phyloP scores from a whole-genome alignment of 805 yeast species.

The Candida khao-thaluensis region DNA sequence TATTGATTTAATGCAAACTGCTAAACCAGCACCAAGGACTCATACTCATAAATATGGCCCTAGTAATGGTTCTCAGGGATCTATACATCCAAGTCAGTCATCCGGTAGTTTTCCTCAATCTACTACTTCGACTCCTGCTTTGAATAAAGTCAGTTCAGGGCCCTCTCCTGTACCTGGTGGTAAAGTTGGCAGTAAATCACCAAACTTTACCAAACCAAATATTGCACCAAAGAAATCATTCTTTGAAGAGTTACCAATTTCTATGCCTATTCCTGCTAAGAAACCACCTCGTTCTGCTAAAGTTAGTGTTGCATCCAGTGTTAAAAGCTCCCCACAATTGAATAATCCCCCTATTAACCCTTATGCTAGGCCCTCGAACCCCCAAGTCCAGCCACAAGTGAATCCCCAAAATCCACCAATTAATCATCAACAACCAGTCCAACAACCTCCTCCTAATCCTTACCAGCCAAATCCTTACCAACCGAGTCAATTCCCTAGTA shows the following conservation, averaged over 20 bases:
- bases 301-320: neutral
- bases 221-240: constrained; percentile 37
- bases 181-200: neutral
- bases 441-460: neutral
- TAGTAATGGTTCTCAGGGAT: neutral
- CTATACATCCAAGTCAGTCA: neutral
- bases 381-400: constrained; percentile 2
- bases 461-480: neutral
- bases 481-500: constrained; percentile 2
- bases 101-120: neutral
- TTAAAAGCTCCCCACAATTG: constrained; percentile 10
- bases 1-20: constrained; percentile 45
- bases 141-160: constrained; percentile 5
- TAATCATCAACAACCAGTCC: no score
- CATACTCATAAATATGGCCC: constrained; percentile 14
- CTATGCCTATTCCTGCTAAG: constrained; percentile 29
- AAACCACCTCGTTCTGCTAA: constrained; percentile 28
- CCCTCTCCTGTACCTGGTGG: neutral
- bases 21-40: constrained; percentile 34
- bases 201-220: neutral
- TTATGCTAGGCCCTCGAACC: constrained; percentile 15
- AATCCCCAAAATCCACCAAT: no score
- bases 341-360: constrained; percentile 28
- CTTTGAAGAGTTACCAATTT: constrained; percentile 58
- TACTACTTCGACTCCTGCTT: neutral